Percentiles rank a stretch among this genome's conserved stretches.
Conservation (phyloP, 78 protist genomes). For the Dictyostelium capitatum region DNA sequence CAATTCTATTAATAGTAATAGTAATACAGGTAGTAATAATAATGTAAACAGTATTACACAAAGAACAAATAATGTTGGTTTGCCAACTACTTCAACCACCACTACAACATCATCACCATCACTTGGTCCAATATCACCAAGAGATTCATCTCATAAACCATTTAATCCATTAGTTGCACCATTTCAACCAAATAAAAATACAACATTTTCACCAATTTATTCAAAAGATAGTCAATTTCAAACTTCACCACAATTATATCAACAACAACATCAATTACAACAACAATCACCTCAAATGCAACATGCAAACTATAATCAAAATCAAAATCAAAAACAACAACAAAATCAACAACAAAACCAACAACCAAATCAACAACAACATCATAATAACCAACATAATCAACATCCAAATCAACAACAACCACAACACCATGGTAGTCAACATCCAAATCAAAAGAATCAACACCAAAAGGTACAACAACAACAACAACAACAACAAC, state of each 20-base stretch:
- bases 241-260: slow-evolving; percentile 10
- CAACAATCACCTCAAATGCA: slow-evolving; percentile 25
- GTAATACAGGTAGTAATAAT: not conserved
- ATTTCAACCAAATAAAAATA: slow-evolving; percentile 65
- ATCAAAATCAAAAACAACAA: not conserved
- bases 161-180: slow-evolving; percentile 78
- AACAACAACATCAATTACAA: slow-evolving; percentile 2
- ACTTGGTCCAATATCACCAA: not conserved
- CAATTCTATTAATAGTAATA: not conserved
- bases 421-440: too few species aligned
- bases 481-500: slow-evolving; percentile 24
- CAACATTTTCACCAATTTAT: not conserved
- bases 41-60: not conserved
- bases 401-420: slow-evolving; percentile 4
- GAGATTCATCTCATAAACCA: slow-evolving; percentile 42
- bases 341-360: slow-evolving; percentile 13
- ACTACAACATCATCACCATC: not conserved
- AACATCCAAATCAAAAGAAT: not conserved
- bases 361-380: not conserved
- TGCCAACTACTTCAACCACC: not conserved
- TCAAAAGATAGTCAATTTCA: not conserved
- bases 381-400: not conserved
- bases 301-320: slow-evolving; percentile 14
- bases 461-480: not conserved
- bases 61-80: too few species aligned